Evolutionary conservation across 1,284 basidiomycete genomes (phyloP).

Genomic region (Rhodofomes roseus): DNA sequence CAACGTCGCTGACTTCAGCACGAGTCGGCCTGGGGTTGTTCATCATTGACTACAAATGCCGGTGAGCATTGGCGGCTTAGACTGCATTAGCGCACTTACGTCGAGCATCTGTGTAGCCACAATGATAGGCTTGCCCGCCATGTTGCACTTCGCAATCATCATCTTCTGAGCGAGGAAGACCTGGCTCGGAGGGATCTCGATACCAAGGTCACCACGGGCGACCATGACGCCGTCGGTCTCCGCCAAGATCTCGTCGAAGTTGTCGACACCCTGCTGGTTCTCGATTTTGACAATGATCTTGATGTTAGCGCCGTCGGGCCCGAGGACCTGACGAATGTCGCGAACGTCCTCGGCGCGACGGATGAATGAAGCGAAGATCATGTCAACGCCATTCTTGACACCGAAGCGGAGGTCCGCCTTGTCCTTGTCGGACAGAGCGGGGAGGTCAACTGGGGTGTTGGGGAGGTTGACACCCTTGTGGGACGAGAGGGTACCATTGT

Average conservation of each 20-base stretch:
- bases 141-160: conserved; percentile 99
- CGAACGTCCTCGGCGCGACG: conserved; percentile 89
- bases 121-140: conserved; percentile 95
- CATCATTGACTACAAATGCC: conserved; percentile 76
- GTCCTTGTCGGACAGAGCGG: conserved; percentile 97
- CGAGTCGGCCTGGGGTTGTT: conserved; percentile 97
- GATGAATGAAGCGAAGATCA: conserved; percentile 98
- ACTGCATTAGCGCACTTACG: conserved; percentile 39
- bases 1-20: conserved; percentile 96
- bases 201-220: conserved; percentile 95
- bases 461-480: conserved; percentile 99
- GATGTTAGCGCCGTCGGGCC: conserved; percentile 88
- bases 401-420: conserved; percentile 94
- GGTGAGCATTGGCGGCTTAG: conserved; percentile 4
- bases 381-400: conserved; percentile 97
- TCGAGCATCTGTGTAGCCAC: conserved; percentile 99
- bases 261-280: conserved; percentile 95
- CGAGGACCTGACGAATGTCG: conserved; percentile 89
- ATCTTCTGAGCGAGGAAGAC: conserved; percentile 99
- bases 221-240: conserved; percentile 98
- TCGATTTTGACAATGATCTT: conserved; percentile 99
- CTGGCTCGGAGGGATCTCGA: conserved; percentile 96
- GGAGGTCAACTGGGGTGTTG: conserved; percentile 97
- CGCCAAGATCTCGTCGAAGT: conserved; percentile 95
- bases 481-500: conserved; percentile 91